Base-by-base conservation (phyloP, 2,329 filamentous ascomycete genomes). In the Fusarium buharicum region DNA sequence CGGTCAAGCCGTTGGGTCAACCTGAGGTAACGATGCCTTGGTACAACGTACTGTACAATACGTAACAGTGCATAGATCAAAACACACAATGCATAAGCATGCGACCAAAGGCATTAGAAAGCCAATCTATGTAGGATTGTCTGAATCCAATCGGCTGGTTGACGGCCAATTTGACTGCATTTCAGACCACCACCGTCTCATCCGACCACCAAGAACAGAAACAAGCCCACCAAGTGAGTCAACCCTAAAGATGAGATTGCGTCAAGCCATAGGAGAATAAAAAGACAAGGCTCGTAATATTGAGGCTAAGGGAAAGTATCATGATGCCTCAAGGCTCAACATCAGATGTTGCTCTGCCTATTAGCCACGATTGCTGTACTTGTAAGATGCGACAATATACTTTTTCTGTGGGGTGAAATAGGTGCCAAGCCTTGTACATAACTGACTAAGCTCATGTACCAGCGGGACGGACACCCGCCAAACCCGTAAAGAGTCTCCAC, bases 281-380 rank as follows among this genome's bases (percentile, higher is more conserved):
- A 45, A n/a, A 50, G 63, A 68, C 55, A 53, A 49, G 51, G 55
- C 43, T 68, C 55, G 39, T 47, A 37, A 44, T 57, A 51, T 49
- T 39, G 47, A 58, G 37, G 63, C 63, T 55, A 64, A 50, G 59
- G 47, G 34, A 56, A 64, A 66, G 65, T 70, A 66, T 70, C 67
- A 66, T 69, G 65, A 70, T 62, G 63, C 45, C 57, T 49, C 30
- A 58, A 62, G 63, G 43, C 57, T 49, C 30, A 58, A 62, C 56
- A 70, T 69, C 68, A 60, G 66, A 67, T 70, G 64, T 70, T 59
- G 47, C 22, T 24, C 22, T 37, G 59, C 59, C 43, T 31, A 33
- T 16, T 50, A 62, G 62, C 40, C 38, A 61, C 47, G 28, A 24
- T 14, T 3, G 4, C 13, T 8, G 36, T 49, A 65, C 61, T 51